phyloP scores from a whole-genome alignment of 257 asterid species.

The Solanum gandarillasii region DNA sequence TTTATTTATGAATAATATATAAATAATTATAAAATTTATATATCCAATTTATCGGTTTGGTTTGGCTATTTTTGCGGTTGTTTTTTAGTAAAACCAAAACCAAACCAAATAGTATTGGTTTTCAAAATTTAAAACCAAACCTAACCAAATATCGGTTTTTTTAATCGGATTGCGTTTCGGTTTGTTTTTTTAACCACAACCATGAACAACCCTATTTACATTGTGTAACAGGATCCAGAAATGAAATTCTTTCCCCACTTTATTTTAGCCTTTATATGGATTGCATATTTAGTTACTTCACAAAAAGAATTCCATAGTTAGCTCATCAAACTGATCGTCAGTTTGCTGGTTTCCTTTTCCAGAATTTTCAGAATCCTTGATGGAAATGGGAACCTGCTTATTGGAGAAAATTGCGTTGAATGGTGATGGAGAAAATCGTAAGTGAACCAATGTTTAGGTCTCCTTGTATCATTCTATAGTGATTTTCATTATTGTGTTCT shows the following conservation, averaged over 20 bases:
- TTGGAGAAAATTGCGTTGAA: slow-evolving; percentile 68
- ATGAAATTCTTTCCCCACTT: neutral
- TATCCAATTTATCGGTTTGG: too few species aligned
- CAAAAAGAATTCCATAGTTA: neutral
- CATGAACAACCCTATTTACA: neutral
- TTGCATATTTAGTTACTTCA: neutral
- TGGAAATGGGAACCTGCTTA: slow-evolving; percentile 90
- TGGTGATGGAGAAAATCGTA: slow-evolving; percentile 67
- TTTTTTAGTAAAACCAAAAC: too few species aligned
- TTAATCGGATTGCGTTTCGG: too few species aligned
- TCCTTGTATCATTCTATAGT: neutral
- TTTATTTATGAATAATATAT: too few species aligned
- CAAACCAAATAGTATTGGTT: too few species aligned
- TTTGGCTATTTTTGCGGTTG: too few species aligned
- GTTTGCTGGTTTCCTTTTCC: slow-evolving; percentile 13
- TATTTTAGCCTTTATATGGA: neutral
- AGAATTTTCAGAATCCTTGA: slow-evolving; percentile 92
- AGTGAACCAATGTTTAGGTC: slow-evolving; percentile 5
- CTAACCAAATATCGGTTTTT: too few species aligned
- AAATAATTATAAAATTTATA: too few species aligned
- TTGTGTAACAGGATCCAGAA: neutral
- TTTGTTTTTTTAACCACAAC: too few species aligned
- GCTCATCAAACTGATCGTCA: neutral
- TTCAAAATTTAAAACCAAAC: too few species aligned
- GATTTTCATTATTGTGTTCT: neutral